Base-by-base conservation (phyloP, 495 filamentous ascomycete genomes). In the Cercophora newfieldiana region DNA sequence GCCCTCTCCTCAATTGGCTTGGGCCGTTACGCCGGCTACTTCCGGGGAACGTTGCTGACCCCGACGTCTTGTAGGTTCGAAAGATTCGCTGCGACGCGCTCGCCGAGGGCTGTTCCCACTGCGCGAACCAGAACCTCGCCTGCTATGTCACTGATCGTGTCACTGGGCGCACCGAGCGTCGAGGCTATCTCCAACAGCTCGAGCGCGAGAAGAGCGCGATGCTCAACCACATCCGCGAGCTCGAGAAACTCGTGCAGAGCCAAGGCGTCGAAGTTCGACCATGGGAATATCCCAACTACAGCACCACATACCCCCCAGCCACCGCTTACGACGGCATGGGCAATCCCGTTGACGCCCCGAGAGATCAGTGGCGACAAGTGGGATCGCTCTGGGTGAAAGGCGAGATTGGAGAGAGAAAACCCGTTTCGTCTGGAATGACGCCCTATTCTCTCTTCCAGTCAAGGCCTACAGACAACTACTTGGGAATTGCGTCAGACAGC, bases 91-190 rank as follows among this genome's bases (percentile, higher is more conserved):
- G 92, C 80, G 92, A 96, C 77, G 86, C 84, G 33, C 78, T 87
- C 28, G 81, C 85, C 29, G 86, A 87, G 55, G 91, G 92, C 51
- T 96, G 92, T 71, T 87, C 86, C 65, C 87, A 89, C 66, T 96
- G 92, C 76, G 78, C 85, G 66, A 86, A 88, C 73, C 87, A 87
- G 61, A 86, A 87, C 66, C 84, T 87, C 58, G 84, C 88, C 64
- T 97, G 93, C 77, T 86, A 85, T 70, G 90, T 92, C 10, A 96
- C 92, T 16, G 93, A 97, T 75, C 86, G 90, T 29, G 92, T 95
- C 68, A 94, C 91, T n/a, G 90, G 90, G 26, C 87, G 90, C 63
- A 90, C 93, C 16, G 87, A 87, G 29, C 84, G 85, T n/a, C 85
- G 93, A 61, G 92, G 93, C 8, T 89, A 92, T 68, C 77, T 90